Evolutionary conservation across 139 green algal genomes (phyloP).

Genomic region (Auxenochlorella protothecoides): DNA sequence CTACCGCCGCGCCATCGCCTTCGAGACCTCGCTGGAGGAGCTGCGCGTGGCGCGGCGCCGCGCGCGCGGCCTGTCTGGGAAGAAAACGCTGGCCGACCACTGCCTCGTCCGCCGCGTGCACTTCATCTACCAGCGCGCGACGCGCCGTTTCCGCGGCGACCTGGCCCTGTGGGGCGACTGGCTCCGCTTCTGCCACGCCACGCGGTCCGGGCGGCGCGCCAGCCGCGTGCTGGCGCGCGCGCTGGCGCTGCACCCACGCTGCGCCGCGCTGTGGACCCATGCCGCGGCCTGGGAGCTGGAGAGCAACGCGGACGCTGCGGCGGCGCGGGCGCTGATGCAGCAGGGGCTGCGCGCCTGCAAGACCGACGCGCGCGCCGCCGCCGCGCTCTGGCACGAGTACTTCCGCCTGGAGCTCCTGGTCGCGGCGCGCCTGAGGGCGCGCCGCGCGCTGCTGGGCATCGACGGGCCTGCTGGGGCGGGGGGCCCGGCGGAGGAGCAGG

Average conservation of each 20-base stretch:
- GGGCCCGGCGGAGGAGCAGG: neutral
- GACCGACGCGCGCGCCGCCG: conserved; percentile 1
- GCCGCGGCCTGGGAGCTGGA: conserved; percentile 86
- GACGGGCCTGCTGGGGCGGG: conserved; percentile 1
- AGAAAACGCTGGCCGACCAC: conserved; percentile 33
- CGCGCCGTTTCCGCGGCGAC: conserved; percentile 80
- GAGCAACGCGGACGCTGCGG: conserved; percentile 56
- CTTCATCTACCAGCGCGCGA: conserved; percentile 82
- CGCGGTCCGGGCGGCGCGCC: conserved; percentile 44
- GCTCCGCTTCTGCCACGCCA: conserved; percentile 64
- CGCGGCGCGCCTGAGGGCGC: conserved; percentile 51
- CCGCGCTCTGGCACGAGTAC: conserved; percentile 81
- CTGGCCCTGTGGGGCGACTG: conserved; percentile 75
- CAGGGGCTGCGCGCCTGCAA: conserved; percentile 67
- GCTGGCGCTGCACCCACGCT: conserved; percentile 71
- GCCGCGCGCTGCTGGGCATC: conserved; percentile 65
- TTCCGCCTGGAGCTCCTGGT: conserved; percentile 78
- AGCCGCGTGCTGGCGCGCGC: conserved; percentile 63
- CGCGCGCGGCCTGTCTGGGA: conserved; percentile 22
- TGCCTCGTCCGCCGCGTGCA: conserved; percentile 62
- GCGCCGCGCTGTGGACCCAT: conserved; percentile 73
- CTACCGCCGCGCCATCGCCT: conserved; percentile 70
- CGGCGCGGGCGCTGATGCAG: conserved; percentile 85
- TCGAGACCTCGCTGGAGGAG: conserved; percentile 70
- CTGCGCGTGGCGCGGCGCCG: conserved; percentile 41